Base-by-base conservation (phyloP, 1,284 basidiomycete genomes). In the Sporisorium exsertum region DNA sequence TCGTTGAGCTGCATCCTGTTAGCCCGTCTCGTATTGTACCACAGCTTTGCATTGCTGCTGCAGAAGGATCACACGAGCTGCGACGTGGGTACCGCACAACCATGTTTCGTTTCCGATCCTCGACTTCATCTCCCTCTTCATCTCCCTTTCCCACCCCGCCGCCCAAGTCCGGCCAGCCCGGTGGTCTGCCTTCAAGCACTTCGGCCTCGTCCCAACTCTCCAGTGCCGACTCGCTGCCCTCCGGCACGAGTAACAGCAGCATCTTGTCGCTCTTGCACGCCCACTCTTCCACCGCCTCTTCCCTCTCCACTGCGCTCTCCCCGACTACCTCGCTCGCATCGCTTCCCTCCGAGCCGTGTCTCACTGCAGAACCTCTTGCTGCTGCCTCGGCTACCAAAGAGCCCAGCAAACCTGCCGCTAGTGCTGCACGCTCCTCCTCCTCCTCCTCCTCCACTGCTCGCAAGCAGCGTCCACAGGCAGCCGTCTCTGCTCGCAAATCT, bases 101-200 rank as follows among this genome's bases (percentile, higher is more conserved):
- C 63, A 76, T 76, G 73, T 71, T 71, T 51, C 73, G 47, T 42
- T 71, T 71, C 64, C 59, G 68, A 70, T 49, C 72, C 58, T 64
- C 58, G 13, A 51, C 61, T 64, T 73, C 71, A 58, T 63, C 58
- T 37, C 45, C 54, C 35, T 29, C 58, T n/a, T n/a, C 55, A 2
- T 49, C 64, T 45, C 55, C 58, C 18, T 40, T 52, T 8, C n/a
- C 54, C 50, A 53, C 53, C 20, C 33, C 57, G 18, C 37, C 46
- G 12, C 57, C 18, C 54, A 57, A 45, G 24, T 6, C 54, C 18
- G 40, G 56, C 27, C 52, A 54, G 15, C 27, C 58, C 2, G 27
- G 37, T 5, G 32, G 26, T 22, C 50, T 71, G 12, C 18, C 52
- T 18, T 6, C 52, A 6, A 62, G 37, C 51, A 51, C n/a, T n/a